phyloP scores from a whole-genome alignment of 2,329 filamentous ascomycete species.

The Phyllachora maydis region DNA sequence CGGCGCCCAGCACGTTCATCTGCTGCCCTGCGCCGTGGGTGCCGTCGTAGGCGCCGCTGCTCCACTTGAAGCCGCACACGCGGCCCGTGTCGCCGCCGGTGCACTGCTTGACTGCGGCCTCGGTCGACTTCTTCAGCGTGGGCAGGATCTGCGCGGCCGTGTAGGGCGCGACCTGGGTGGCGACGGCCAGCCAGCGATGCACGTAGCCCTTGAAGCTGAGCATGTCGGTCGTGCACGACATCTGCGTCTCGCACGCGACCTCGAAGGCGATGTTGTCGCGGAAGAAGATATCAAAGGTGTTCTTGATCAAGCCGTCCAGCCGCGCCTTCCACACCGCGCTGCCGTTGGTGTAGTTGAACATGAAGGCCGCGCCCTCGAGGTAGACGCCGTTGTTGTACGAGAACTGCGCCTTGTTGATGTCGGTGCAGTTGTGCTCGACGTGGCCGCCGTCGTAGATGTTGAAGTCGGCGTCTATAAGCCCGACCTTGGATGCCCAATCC shows the following conservation, averaged over 20 bases:
- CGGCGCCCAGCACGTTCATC: constrained; percentile 33
- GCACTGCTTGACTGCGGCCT: constrained; percentile 40
- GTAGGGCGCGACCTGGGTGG: constrained; percentile 40
- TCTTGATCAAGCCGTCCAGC: constrained; percentile 31
- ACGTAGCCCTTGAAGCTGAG: constrained; percentile 52
- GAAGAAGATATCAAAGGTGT: constrained; percentile 29
- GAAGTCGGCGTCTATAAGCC: constrained; percentile 31
- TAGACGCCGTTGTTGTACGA: constrained; percentile 39
- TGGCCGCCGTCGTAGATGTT: constrained; percentile 38
- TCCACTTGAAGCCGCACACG: constrained; percentile 50
- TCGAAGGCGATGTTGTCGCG: constrained; percentile 41
- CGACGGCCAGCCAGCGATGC: constrained; percentile 40
- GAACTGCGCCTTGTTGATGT: constrained; percentile 34
- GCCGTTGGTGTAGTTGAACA: constrained; percentile 41
- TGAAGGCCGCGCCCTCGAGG: constrained; percentile 35
- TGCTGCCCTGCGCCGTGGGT: constrained; percentile 34
- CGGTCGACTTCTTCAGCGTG: constrained; percentile 33
- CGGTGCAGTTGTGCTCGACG: constrained; percentile 28
- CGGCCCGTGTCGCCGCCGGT: constrained; percentile 33
- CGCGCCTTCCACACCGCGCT: constrained; percentile 29
- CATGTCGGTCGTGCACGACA: constrained; percentile 50
- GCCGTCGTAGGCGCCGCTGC: constrained; percentile 15
- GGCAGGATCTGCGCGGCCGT: constrained; percentile 32
- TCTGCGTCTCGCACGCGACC: constrained; percentile 38
- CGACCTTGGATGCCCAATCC: constrained; percentile 29